Percentiles rank a stretch among this genome's conserved stretches.
Conservation (phyloP, 352 stramenopile species). For the Blastocystis sp. region DNA sequence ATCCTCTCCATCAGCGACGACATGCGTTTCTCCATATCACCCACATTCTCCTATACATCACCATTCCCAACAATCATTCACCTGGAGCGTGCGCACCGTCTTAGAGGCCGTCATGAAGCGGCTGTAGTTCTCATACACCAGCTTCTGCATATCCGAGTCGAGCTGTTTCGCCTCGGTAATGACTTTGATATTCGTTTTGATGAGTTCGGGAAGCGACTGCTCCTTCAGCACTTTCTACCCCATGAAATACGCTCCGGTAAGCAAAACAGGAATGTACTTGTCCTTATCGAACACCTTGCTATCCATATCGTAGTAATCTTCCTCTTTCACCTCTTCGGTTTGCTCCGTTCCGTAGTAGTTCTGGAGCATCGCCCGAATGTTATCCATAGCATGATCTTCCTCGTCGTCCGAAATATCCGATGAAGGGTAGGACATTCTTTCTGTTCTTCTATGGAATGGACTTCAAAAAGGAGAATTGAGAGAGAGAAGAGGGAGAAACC, state of each 20-base stretch:
- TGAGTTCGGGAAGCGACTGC: constrained; percentile 37
- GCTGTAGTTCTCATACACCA: constrained; percentile 99
- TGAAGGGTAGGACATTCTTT: constrained; percentile 12
- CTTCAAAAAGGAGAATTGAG: neutral
- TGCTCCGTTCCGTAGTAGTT: constrained; percentile 60
- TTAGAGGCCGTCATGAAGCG: constrained; percentile 99
- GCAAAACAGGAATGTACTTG: constrained; percentile 61
- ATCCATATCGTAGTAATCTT: constrained; percentile 67
- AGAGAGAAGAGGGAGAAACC: neutral
- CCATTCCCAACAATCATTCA: constrained; percentile 74
- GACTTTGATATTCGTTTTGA: constrained; percentile 61
- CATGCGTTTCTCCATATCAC: constrained; percentile 72
- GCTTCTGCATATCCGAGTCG: constrained; percentile 97
- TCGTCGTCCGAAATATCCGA: constrained; percentile 38
- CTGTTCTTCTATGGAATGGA: no score
- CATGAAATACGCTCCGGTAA: neutral
- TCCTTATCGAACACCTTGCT: constrained; percentile 66
- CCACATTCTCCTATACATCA: constrained; percentile 72
- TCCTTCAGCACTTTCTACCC: constrained; percentile 58
- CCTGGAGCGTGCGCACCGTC: constrained; percentile 84
- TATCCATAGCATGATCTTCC: constrained; percentile 63
- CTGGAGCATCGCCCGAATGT: constrained; percentile 67
- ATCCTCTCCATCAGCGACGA: constrained; percentile 68
- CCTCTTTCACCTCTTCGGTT: constrained; percentile 35
- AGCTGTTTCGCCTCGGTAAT: constrained; percentile 86